Evolutionary conservation across 2,329 filamentous ascomycete genomes (phyloP), one percentile per base, ranked within the genome.

Genomic region (Cytospora mali): DNA sequence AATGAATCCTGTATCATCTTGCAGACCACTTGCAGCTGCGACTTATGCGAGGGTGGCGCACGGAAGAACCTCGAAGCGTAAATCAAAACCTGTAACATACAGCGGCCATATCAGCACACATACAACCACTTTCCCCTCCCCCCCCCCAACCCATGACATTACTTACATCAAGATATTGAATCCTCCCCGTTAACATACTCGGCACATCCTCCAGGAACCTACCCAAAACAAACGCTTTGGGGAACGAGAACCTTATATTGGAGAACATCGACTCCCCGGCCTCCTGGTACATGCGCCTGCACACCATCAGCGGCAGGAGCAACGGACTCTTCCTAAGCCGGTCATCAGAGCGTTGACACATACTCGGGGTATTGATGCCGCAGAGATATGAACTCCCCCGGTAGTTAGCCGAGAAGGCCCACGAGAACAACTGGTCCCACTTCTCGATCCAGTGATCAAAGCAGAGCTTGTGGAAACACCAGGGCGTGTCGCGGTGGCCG

Each of bases 381-480:
- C n/a, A n/a, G 23, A 6, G 13, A 4, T 16, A 16, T 9, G 4
- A 6, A 7, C 6, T 25, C 16, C n/a, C 11, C 3, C 42, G 14
- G 33, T 52, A 52, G n/a, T 50, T 21, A 14, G 42, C 55, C 18
- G 25, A 33, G 27, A 55, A 55, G 21, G 39, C 53, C 16, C 25
- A 5, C 21, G 9, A 16, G 27, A 51, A 55, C 14, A 25, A 60
- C 13, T 25, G 23, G 11, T 21, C 16, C 42, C 48, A 60, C 10
- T 18, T 29, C 21, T 9, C 21, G 21, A 55, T 21, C 18, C 23
- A 48, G 16, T 11, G 14, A 23, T 16, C 16, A 28, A 56, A 56
- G 46, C 61, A 63, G 2, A n/a, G 6, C 16, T 33, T 29, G 51
- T 63, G 61, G 6, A 46, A 21, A 18, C 52, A 63, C 56, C 61